phyloP scores from a whole-genome alignment of 1,284 basidiomycete genomes.

The Melanopsichium pennsylvanicum region DNA sequence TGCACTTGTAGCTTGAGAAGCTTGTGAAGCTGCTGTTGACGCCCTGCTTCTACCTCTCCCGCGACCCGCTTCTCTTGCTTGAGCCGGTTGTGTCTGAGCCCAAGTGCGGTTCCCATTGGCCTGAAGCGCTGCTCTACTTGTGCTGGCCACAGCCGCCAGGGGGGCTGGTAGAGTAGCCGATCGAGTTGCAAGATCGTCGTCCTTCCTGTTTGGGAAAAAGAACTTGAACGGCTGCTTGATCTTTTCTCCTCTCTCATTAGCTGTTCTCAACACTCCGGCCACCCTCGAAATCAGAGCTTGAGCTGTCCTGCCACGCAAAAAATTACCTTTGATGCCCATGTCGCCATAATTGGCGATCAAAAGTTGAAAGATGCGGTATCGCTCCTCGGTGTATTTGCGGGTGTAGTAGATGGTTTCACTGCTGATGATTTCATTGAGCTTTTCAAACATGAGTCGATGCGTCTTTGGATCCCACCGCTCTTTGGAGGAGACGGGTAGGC shows the following conservation, averaged over 20 bases:
- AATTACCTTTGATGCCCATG: conserved; percentile 30
- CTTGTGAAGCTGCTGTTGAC: background rate
- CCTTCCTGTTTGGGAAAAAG: conserved; percentile 36
- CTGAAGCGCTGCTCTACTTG: background rate
- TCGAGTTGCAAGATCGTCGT: conserved; percentile 7
- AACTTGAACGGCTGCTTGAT: conserved; percentile 44
- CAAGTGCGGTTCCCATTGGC: background rate
- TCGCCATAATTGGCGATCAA: conserved; percentile 40
- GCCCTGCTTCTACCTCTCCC: background rate
- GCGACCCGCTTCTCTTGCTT: background rate
- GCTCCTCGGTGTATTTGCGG: conserved; percentile 33
- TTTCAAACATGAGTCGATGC: conserved; percentile 41
- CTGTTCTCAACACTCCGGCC: conserved; percentile 19
- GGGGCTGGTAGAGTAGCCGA: conserved; percentile 10
- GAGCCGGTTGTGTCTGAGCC: conserved; percentile 14
- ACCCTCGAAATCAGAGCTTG: conserved; percentile 37
- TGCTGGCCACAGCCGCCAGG: background rate
- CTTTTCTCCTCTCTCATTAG: conserved; percentile 30
- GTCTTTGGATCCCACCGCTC: conserved; percentile 38
- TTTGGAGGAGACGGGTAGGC: conserved; percentile 31
- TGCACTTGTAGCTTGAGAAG: too few species aligned
- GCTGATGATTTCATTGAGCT: conserved; percentile 43
- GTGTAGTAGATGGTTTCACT: conserved; percentile 32
- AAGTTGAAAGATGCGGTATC: conserved; percentile 35
- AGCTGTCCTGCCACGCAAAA: conserved; percentile 28